These are phyloP conservation scores for Halophytophthora polymorphica DNA, from an alignment of 352 stramenopile species.

Conservation along the genomic window DNA sequence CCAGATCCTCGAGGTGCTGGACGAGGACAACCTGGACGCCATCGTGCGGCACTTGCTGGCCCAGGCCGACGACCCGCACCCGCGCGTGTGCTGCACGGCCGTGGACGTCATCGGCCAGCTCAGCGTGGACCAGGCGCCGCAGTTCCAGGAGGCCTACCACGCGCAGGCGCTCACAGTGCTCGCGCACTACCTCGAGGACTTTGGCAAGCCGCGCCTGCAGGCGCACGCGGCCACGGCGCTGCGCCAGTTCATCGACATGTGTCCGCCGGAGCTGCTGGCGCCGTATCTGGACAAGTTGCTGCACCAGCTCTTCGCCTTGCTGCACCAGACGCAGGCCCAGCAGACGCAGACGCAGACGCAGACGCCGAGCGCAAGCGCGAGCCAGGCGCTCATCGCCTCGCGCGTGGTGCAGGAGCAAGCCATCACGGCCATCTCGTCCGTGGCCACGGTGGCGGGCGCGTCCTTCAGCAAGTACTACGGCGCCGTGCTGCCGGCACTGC, in stretches of 20 bases:
- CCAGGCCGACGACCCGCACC: conserved; percentile 64
- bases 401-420: conserved; percentile 78
- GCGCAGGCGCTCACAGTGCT: conserved; percentile 57
- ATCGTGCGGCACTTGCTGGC: conserved; percentile 68
- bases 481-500: conserved; percentile 68
- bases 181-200: conserved; percentile 63
- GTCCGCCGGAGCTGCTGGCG: conserved; percentile 50
- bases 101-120: conserved; percentile 84
- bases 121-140: conserved; percentile 70
- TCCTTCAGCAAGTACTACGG: conserved; percentile 75
- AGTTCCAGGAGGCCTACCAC: conserved; percentile 81
- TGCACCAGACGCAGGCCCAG: conserved; percentile 34
- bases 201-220: conserved; percentile 58
- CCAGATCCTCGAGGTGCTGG: conserved; percentile 79
- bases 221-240: conserved; percentile 72
- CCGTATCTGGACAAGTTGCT: conserved; percentile 78
- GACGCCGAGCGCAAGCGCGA: too few species aligned
- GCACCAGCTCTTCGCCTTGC: conserved; percentile 57
- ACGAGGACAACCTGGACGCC: conserved; percentile 56
- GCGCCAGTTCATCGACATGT: conserved; percentile 86
- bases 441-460: conserved; percentile 59
- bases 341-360: conserved; percentile 13
- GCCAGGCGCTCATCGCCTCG: conserved; percentile 21
- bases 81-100: conserved; percentile 78
- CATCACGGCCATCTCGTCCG: conserved; percentile 78